Base-by-base conservation (phyloP, 352 stramenopile species). In the Phytophthora cactorum region DNA sequence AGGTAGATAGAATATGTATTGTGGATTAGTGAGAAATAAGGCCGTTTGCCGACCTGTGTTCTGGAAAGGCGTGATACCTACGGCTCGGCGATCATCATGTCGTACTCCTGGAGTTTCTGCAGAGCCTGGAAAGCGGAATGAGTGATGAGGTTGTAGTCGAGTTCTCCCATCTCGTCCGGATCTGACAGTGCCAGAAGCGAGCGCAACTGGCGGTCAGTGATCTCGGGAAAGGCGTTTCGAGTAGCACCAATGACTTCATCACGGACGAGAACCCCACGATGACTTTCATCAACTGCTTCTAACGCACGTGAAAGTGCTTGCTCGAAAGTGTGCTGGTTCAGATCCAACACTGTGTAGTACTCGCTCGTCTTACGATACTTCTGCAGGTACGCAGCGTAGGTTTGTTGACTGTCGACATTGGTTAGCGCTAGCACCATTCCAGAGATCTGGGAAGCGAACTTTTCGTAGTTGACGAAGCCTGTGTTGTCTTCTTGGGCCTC, bases 101-200 rank as follows among this genome's bases (percentile, higher is more conserved):
- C 85, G 61, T 95, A 95, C 62, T 95, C 85, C 54, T 95, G 81
- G 15, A 95, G 74, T 61, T 90, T 91, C 69, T 95, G 85, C 22
- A 93, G 59, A 32, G 81, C 77, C 53, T 90, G 84, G 65, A 93
- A 95, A 6, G 75, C 84, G 22, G 82, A 92, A 72, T 86, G 81
- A 15, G 73, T 79, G 36, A 91, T 81, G 43, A 90, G 68, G 22
- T 72, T 76, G 69, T 91, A 93, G 63, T 95, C 79, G 17, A 92
- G 69, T 31, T 93, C 84, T 25, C 83, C 82, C 77, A 87, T 86
- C 34, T 91, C 74, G 61, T 92, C 78, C 2, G 77, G 65, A 27
- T 92, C 79, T 25, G 84, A 75, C 12, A 95, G 70, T 38, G 84
- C 82, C 39, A 95, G 50, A 15, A 93, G 61, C 68, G 82, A 82